These are phyloP conservation scores for Verticillium isaacii DNA, from an alignment of 2,329 filamentous ascomycete species.

Conservation along the genomic window DNA sequence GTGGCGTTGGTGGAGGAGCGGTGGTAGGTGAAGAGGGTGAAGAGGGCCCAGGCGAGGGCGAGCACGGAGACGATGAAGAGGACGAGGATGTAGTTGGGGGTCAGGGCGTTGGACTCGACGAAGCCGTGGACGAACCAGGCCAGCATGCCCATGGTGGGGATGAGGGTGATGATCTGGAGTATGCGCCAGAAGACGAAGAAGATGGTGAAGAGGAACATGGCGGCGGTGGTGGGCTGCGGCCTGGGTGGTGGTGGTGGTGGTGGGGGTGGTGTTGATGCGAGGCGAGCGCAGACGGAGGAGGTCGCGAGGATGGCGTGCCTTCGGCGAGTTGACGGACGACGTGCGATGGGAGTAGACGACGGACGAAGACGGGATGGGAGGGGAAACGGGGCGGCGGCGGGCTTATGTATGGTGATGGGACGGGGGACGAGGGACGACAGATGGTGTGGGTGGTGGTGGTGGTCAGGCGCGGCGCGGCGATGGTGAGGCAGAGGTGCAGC, in stretches of 20 bases:
- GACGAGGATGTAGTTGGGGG: slow-evolving; percentile 58
- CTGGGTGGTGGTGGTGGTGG: neutral
- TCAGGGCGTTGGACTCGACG: slow-evolving; percentile 50
- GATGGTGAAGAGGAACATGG: slow-evolving; percentile 55
- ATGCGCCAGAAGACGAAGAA: slow-evolving; percentile 61
- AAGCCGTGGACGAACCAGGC: slow-evolving; percentile 62
- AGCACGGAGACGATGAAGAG: slow-evolving; percentile 65
- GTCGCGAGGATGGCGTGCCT: neutral
- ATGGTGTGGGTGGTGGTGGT: slow-evolving; percentile 1
- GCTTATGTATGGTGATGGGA: slow-evolving; percentile 7
- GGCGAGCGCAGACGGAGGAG: neutral
- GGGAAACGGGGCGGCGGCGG: neutral
- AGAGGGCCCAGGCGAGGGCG: slow-evolving; percentile 58
- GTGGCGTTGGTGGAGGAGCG: slow-evolving; percentile 55
- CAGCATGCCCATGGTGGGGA: slow-evolving; percentile 62
- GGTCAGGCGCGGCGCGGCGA: neutral
- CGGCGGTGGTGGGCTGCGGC: slow-evolving; percentile 13
- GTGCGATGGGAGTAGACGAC: slow-evolving; percentile 1
- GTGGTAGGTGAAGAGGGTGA: slow-evolving; percentile 63
- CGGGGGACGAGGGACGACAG: neutral
- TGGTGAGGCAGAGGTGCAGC: neutral
- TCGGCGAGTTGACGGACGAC: neutral
- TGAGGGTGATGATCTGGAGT: slow-evolving; percentile 58
- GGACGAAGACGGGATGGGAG: slow-evolving; percentile 1
- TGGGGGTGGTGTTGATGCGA: neutral